A percentile compares a stretch with the other conserved stretches of the same genome.
Evolutionary conservation across 139 green algal genomes (phyloP).

Genomic region (Spirogloea muscicola): DNA sequence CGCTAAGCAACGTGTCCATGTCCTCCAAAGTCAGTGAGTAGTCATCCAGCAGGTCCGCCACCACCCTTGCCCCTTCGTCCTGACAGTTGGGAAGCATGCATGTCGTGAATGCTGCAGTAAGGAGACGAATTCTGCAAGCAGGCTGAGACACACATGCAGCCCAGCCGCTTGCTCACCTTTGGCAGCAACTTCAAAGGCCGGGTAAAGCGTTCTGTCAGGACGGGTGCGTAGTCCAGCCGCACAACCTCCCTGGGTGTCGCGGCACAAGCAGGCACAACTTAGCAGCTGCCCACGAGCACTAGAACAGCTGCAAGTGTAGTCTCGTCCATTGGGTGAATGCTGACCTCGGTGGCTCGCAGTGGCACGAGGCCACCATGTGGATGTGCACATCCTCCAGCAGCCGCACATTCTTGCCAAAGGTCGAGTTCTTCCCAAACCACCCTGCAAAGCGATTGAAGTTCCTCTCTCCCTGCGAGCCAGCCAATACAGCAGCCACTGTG

Average conservation of each 20-base stretch:
- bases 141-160: no score
- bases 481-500: no score
- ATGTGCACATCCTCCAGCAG: slow-evolving; percentile 83
- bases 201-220: slow-evolving; percentile 64
- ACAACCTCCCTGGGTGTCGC: slow-evolving; percentile 55
- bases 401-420: slow-evolving; percentile 77
- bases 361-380: slow-evolving; percentile 63
- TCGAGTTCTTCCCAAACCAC: slow-evolving; percentile 87
- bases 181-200: no score
- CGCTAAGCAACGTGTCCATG: slow-evolving; percentile 39
- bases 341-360: not conserved
- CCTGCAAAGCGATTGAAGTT: slow-evolving; percentile 79
- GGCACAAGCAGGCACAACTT: no score
- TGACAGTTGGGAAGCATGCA: no score
- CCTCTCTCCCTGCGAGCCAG: slow-evolving; percentile 49
- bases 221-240: slow-evolving; percentile 72
- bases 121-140: no score
- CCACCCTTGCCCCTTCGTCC: slow-evolving; percentile 64
- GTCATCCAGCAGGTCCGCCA: slow-evolving; percentile 58
- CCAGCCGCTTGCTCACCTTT: no score
- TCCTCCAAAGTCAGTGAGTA: slow-evolving; percentile 55
- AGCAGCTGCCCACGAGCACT: no score
- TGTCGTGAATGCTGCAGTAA: no score
- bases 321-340: slow-evolving; percentile 1
- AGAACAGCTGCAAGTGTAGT: no score